Evolutionary conservation across 2,329 filamentous ascomycete species (phyloP).

Genomic region (Parafenestella ontariensis): DNA sequence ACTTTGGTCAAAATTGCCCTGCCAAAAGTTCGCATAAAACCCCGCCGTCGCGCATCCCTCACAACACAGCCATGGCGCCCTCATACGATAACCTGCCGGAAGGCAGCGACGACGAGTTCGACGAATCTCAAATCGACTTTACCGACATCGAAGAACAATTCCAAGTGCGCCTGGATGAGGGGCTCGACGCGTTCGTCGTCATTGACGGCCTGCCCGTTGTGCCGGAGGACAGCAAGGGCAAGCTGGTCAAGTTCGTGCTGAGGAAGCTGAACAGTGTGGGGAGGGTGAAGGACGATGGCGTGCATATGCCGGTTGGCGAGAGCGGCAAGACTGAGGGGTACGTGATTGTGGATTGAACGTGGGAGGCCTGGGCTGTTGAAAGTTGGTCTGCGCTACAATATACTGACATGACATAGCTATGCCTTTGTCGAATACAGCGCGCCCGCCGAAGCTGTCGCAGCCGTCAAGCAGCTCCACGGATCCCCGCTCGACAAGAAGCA

Average conservation of each 20-base stretch:
- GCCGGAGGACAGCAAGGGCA: constrained; percentile 87
- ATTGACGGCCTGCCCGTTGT: constrained; percentile 93
- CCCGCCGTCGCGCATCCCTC: constrained; percentile 9
- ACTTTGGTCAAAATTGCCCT: constrained; percentile 32
- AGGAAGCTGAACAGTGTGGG: constrained; percentile 90
- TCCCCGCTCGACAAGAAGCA: constrained; percentile 96
- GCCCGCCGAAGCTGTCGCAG: constrained; percentile 85
- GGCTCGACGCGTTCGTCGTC: constrained; percentile 94
- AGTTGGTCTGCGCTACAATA: too few species aligned
- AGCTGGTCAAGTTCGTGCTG: constrained; percentile 94
- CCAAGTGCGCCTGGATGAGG: constrained; percentile 94
- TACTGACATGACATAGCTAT: constrained; percentile 66
- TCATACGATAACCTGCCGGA: constrained; percentile 86
- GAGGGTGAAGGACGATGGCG: constrained; percentile 81
- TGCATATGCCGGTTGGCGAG: constrained; percentile 93
- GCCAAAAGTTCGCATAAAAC: constrained; percentile 13
- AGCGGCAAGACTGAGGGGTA: constrained; percentile 87
- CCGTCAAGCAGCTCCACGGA: constrained; percentile 85
- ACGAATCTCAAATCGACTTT: constrained; percentile 94
- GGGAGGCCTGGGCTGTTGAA: background rate
- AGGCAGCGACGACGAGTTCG: constrained; percentile 66
- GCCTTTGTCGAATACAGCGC: constrained; percentile 97
- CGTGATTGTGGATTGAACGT: constrained; percentile 38
- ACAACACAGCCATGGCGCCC: constrained; percentile 79
- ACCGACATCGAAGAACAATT: constrained; percentile 93